A percentile compares a stretch with the other conserved stretches of the same genome.
Conservation (phyloP, 2,329 filamentous ascomycete species). For the Nemania bipapillata region DNA sequence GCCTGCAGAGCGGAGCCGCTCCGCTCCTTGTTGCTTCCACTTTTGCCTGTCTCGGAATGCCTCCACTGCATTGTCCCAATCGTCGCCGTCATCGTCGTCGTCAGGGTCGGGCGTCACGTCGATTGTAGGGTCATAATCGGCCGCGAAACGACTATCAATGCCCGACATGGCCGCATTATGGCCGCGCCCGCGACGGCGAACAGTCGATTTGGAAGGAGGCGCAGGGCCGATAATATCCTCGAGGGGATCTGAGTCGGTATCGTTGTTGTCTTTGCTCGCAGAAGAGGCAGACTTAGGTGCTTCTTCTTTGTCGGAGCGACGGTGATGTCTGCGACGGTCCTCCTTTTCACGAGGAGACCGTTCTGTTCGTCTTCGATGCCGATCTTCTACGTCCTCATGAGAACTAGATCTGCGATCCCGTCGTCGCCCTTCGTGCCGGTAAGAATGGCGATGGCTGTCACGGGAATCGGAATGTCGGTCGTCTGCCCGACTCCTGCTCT, state of each 20-base stretch:
- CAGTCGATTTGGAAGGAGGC: conserved; percentile 59
- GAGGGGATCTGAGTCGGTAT: conserved; percentile 74
- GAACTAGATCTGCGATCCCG: conserved; percentile 28
- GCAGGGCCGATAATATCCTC: conserved; percentile 82
- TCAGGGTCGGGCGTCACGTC: conserved; percentile 62
- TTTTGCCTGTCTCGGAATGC: conserved; percentile 81
- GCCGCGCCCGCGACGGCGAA: conserved; percentile 76
- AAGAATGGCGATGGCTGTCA: conserved; percentile 23
- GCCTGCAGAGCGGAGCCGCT: conserved; percentile 78
- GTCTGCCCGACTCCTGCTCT: conserved; percentile 45
- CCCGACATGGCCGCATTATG: conserved; percentile 68
- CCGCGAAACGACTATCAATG: conserved; percentile 84
- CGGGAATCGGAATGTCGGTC: conserved; percentile 37
- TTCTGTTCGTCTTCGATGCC: conserved; percentile 29
- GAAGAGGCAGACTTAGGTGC: conserved; percentile 14
- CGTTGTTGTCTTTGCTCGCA: conserved; percentile 38
- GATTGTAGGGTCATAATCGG: conserved; percentile 67
- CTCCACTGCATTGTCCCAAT: conserved; percentile 85
- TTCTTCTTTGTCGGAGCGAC: neutral
- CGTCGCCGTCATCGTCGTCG: conserved; percentile 64
- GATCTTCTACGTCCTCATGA: conserved; percentile 21
- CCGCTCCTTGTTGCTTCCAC: conserved; percentile 79
- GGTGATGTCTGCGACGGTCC: conserved; percentile 9
- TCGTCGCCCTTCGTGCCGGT: conserved; percentile 29
- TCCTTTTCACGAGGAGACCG: conserved; percentile 26